These are phyloP conservation scores for Suillus subalutaceus DNA, from an alignment of 768 basidiomycete genomes.

Conservation along the genomic window DNA sequence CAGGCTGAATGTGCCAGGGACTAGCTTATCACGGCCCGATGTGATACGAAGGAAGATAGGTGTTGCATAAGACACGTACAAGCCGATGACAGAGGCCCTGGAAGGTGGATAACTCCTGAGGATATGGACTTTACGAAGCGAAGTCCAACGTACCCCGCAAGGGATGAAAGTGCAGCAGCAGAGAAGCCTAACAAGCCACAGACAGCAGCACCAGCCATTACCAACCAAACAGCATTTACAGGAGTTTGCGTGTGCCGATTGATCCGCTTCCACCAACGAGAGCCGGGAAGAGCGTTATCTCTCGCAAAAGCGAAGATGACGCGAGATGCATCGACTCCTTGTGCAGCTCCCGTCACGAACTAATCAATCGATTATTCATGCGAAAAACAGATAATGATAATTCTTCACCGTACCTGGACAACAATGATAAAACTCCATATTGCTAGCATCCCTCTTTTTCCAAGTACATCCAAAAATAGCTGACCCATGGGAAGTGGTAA, in stretches of 20 bases:
- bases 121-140: not conserved
- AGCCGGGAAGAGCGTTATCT: slow-evolving; percentile 75
- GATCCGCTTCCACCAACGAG: slow-evolving; percentile 68
- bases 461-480: slow-evolving; percentile 64
- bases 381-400: not conserved
- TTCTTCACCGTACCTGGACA: slow-evolving; percentile 44
- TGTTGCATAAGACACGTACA: slow-evolving; percentile 65
- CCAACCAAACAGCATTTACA: slow-evolving; percentile 77
- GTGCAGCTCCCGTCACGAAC: slow-evolving; percentile 76
- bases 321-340: slow-evolving; percentile 74
- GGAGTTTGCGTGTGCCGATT: slow-evolving; percentile 65
- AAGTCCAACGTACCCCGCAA: slow-evolving; percentile 56
- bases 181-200: slow-evolving; percentile 72
- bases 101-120: slow-evolving; percentile 1
- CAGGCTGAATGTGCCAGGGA: slow-evolving; percentile 62
- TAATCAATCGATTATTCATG: slow-evolving; percentile 23
- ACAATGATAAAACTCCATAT: slow-evolving; percentile 75
- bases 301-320: slow-evolving; percentile 77
- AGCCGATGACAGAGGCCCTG: slow-evolving; percentile 70
- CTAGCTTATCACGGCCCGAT: slow-evolving; percentile 59
- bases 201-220: slow-evolving; percentile 56
- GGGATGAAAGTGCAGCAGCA: slow-evolving; percentile 59
- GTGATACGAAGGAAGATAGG: slow-evolving; percentile 76
- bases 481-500: slow-evolving; percentile 75
- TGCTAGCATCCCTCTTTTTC: slow-evolving; percentile 70